Base-by-base conservation (phyloP, 2,329 filamentous ascomycete genomes). In the Rasamsonia emersonii region DNA sequence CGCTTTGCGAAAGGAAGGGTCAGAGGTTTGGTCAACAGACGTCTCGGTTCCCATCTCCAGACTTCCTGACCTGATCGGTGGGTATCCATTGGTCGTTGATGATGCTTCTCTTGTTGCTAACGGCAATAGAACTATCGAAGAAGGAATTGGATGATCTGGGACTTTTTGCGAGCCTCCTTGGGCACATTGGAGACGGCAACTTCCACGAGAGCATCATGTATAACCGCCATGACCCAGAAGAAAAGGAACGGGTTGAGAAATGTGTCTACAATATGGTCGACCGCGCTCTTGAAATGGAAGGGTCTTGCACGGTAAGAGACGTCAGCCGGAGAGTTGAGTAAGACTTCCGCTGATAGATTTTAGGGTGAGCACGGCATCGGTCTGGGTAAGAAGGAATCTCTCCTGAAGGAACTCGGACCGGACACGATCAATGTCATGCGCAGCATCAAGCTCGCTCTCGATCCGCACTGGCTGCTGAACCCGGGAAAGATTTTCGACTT, bases 171-270 rank as follows among this genome's bases (percentile, higher is more conserved):
- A 86, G 82, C 48, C 83, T 93, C 17, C 66, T 95, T 3, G 88
- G 88, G 3, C 88, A 95, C 51, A 81, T 95, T 35, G 88, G 88
- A 9, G 88, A 94, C 51, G 88, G 88, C 21, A 95, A 95, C 58
- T 95, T 95, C 64, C 88, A 95, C 56, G 80, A 88, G 54, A 84
- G 81, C 52, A 91, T 95, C 59, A 80, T 95, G 62, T 95, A 93
- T 56, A 76, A 91, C 58, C 73, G 73, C 16, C 70, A 67, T 15
- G 68, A 86, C 34, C 70, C 74, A 3, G 75, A 68, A 16, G 82
- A 94, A 59, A 73, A 73, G 35, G 78, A 71, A 24, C 82, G 81
- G 44, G 85, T 91, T 2, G 83, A 91, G 53, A 71, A 69, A 33
- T 86, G 84, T 42, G 85, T 95, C 28, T 78, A 88, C 52, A 80